Conservation (phyloP, 2,329 filamentous ascomycete genomes). For the Phyllosticta citrichinensis region DNA sequence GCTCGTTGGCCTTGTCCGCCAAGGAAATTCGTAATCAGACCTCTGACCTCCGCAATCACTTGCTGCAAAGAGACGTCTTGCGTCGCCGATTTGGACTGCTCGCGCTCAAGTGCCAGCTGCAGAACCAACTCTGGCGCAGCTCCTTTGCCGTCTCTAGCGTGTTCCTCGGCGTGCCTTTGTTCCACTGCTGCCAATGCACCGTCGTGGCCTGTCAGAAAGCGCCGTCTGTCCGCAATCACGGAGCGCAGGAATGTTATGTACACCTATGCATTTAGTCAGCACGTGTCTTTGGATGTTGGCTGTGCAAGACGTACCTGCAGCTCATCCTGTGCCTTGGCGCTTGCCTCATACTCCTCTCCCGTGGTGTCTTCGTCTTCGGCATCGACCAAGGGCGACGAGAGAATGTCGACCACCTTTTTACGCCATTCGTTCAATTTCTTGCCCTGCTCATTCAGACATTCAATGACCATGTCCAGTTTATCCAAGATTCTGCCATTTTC, state of each 20-base stretch:
- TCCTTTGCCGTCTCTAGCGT: conserved; percentile 55
- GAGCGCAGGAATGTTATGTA: conserved; percentile 72
- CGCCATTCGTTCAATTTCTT: conserved; percentile 65
- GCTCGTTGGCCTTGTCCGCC: conserved; percentile 43
- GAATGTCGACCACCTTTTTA: conserved; percentile 57
- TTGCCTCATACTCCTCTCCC: conserved; percentile 83
- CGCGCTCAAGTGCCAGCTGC: conserved; percentile 41
- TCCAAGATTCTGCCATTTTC: conserved; percentile 60
- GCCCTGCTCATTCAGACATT: conserved; percentile 62
- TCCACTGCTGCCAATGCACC: conserved; percentile 70
- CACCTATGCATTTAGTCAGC: conserved; percentile 50
- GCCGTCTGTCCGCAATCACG: conserved; percentile 67
- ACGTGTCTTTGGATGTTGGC: background rate
- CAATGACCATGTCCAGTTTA: conserved; percentile 54
- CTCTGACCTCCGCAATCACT: conserved; percentile 59
- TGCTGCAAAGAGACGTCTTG: conserved; percentile 57
- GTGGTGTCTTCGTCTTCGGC: conserved; percentile 68
- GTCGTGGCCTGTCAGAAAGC: conserved; percentile 64
- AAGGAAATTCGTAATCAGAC: conserved; percentile 50
- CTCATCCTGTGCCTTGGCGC: conserved; percentile 78
- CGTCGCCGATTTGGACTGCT: conserved; percentile 40
- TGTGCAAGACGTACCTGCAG: background rate
- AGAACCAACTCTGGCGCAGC: conserved; percentile 60
- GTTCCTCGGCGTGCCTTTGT: conserved; percentile 48
- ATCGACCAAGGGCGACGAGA: conserved; percentile 70